phyloP scores from a whole-genome alignment of 768 basidiomycete genomes.

The Amanita muscaria region DNA sequence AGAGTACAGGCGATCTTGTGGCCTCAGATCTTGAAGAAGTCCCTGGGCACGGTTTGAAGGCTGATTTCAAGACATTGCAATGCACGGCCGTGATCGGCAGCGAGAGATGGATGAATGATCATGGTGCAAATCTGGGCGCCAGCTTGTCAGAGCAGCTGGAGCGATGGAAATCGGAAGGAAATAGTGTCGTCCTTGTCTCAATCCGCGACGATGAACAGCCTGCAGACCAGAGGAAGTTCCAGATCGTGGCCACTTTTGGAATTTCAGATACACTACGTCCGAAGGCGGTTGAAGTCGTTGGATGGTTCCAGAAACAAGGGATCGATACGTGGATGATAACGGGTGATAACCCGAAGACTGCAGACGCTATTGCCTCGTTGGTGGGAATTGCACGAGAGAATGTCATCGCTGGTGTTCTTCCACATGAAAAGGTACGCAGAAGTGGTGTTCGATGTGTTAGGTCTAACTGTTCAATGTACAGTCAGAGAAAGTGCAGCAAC shows the following conservation, averaged over 20 bases:
- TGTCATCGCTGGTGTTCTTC: slow-evolving; percentile 76
- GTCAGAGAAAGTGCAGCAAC: slow-evolving; percentile 53
- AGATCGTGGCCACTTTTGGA: slow-evolving; percentile 44
- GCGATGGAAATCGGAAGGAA: slow-evolving; percentile 54
- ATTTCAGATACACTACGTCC: slow-evolving; percentile 55
- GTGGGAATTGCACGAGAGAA: slow-evolving; percentile 60
- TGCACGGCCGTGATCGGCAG: slow-evolving; percentile 59
- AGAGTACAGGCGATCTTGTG: slow-evolving; percentile 3
- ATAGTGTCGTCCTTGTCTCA: slow-evolving; percentile 64
- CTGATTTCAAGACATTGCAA: slow-evolving; percentile 27
- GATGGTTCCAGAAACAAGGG: slow-evolving; percentile 39
- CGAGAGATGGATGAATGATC: slow-evolving; percentile 51
- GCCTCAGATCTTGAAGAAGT: slow-evolving; percentile 41
- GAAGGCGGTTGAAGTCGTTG: slow-evolving; percentile 49
- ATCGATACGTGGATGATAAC: slow-evolving; percentile 75
- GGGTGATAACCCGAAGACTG: slow-evolving; percentile 62
- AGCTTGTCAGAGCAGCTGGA: slow-evolving; percentile 25
- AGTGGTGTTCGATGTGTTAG: background rate
- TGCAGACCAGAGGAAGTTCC: slow-evolving; percentile 5
- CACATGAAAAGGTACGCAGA: slow-evolving; percentile 60
- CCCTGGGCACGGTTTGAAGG: slow-evolving; percentile 58
- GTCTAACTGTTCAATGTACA: slow-evolving; percentile 7
- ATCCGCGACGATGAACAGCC: slow-evolving; percentile 20
- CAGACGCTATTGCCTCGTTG: slow-evolving; percentile 55
- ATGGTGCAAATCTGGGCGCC: slow-evolving; percentile 29